These are phyloP conservation scores for Trichomonascaceae sp. DNA, from an alignment of 1,139 yeast species.

Conservation along the genomic window DNA sequence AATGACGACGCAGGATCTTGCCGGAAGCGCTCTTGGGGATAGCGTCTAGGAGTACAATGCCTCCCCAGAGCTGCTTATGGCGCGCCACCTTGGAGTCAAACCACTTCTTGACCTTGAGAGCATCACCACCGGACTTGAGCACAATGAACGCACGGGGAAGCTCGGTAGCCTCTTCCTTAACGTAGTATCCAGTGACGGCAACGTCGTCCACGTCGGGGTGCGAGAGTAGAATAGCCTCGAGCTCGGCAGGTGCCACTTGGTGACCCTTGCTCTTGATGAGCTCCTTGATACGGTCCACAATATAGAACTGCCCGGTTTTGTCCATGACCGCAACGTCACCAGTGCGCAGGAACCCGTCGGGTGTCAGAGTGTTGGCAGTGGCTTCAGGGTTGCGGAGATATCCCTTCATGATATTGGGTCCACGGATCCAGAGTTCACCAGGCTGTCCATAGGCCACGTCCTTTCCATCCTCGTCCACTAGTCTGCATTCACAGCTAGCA, in stretches of 20 bases:
- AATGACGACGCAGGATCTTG: slow-evolving; percentile 25
- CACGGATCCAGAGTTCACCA: slow-evolving; percentile 56
- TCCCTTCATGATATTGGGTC: slow-evolving; percentile 53
- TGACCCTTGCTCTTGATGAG: slow-evolving; percentile 76
- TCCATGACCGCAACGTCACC: slow-evolving; percentile 61
- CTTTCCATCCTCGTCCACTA: slow-evolving; percentile 33
- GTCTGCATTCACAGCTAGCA: slow-evolving; percentile 31
- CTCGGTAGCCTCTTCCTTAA: slow-evolving; percentile 24
- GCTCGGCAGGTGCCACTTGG: slow-evolving; percentile 70
- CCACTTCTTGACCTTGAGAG: slow-evolving; percentile 19
- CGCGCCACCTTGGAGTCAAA: slow-evolving; percentile 25
- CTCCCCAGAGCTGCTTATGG: slow-evolving; percentile 30
- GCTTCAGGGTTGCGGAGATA: slow-evolving; percentile 48
- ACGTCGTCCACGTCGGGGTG: slow-evolving; percentile 23
- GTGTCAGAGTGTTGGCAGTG: slow-evolving; percentile 37
- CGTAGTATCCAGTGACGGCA: slow-evolving; percentile 26
- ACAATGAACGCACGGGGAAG: slow-evolving; percentile 27
- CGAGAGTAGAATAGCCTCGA: slow-evolving; percentile 51
- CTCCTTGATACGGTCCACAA: slow-evolving; percentile 68
- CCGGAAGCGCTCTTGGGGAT: slow-evolving; percentile 30
- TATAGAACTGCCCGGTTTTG: slow-evolving; percentile 39
- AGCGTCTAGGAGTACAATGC: slow-evolving; percentile 22
- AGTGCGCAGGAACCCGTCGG: slow-evolving; percentile 64
- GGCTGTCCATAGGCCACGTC: slow-evolving; percentile 34
- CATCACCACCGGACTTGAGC: slow-evolving; percentile 13